phyloP scores from a whole-genome alignment of 2,329 filamentous ascomycete species.

The Furcasterigmium furcatum region DNA sequence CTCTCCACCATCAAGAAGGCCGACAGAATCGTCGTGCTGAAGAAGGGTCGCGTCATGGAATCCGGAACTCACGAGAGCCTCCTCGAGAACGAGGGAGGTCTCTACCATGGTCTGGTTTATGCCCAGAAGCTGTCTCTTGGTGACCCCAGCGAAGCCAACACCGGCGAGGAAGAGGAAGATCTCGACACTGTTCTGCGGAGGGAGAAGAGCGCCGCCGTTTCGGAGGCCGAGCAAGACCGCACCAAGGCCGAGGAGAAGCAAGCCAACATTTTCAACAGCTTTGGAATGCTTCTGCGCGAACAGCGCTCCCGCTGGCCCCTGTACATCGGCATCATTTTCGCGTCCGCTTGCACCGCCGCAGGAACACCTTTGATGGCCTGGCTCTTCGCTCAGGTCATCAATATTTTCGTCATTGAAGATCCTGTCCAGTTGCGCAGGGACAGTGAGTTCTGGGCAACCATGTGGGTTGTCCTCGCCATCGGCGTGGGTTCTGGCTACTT shows the following conservation, averaged over 20 bases:
- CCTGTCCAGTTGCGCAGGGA: slow-evolving; percentile 25
- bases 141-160: slow-evolving; percentile 33
- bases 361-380: slow-evolving; percentile 49
- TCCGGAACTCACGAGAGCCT: slow-evolving; percentile 73
- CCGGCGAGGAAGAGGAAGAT: slow-evolving; percentile 30
- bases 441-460: slow-evolving; percentile 61
- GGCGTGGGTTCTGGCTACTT: slow-evolving; percentile 52
- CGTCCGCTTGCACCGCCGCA: slow-evolving; percentile 38
- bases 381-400: slow-evolving; percentile 51
- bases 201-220: slow-evolving; percentile 41
- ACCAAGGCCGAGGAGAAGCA: slow-evolving; percentile 30
- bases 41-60: slow-evolving; percentile 69
- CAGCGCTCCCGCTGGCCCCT: slow-evolving; percentile 47
- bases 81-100: slow-evolving; percentile 53
- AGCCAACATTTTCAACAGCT: slow-evolving; percentile 46
- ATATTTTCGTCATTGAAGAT: slow-evolving; percentile 34
- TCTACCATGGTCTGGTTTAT: slow-evolving; percentile 66
- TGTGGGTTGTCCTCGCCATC: slow-evolving; percentile 60
- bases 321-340: slow-evolving; percentile 46
- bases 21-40: slow-evolving; percentile 74
- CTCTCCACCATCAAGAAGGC: slow-evolving; percentile 74
- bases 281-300: slow-evolving; percentile 55
- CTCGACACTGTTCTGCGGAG: slow-evolving; percentile 33
- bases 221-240: slow-evolving; percentile 22
- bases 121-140: slow-evolving; percentile 58